Conservation (phyloP, 2,329 filamentous ascomycete species). For the Penicillium sp. region DNA sequence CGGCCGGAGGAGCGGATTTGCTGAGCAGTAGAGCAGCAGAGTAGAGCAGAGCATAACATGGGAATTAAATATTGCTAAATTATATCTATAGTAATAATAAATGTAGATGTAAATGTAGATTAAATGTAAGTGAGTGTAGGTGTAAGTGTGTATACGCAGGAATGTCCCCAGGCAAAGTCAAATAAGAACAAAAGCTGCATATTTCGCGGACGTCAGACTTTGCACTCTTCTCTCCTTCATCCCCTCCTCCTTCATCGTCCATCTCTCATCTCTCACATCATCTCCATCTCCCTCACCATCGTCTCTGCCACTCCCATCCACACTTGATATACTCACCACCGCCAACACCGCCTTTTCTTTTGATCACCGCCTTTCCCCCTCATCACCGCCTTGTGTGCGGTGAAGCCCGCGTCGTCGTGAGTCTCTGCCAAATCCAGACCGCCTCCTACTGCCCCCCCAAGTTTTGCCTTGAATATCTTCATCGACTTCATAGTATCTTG, state of each 20-base stretch:
- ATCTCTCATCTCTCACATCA: not conserved
- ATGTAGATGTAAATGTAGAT: too few species aligned
- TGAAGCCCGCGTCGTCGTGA: slow-evolving; percentile 35
- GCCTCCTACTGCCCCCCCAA: slow-evolving; percentile 32
- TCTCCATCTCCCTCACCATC: not conserved
- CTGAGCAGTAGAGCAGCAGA: slow-evolving; percentile 37
- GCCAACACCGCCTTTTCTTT: too few species aligned
- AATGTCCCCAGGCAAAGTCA: slow-evolving; percentile 1
- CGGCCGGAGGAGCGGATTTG: slow-evolving; percentile 77
- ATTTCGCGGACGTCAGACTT: slow-evolving; percentile 4
- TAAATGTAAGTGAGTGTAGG: not conserved
- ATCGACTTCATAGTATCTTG: not conserved
- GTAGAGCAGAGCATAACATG: not conserved
- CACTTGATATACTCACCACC: too few species aligned
- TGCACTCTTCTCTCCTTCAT: not conserved
- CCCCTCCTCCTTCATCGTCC: not conserved
- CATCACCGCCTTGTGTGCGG: slow-evolving; percentile 46
- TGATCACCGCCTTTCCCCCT: slow-evolving; percentile 25
- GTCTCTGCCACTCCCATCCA: too few species aligned
- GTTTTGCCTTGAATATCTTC: slow-evolving; percentile 39
- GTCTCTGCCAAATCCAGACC: slow-evolving; percentile 36
- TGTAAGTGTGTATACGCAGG: not conserved
- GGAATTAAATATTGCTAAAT: not conserved
- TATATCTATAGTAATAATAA: too few species aligned
- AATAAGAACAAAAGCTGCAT: slow-evolving; percentile 11